These are phyloP conservation scores for Blumeria graminis DNA, from an alignment of 2,329 filamentous ascomycete species.

Conservation along the genomic window DNA sequence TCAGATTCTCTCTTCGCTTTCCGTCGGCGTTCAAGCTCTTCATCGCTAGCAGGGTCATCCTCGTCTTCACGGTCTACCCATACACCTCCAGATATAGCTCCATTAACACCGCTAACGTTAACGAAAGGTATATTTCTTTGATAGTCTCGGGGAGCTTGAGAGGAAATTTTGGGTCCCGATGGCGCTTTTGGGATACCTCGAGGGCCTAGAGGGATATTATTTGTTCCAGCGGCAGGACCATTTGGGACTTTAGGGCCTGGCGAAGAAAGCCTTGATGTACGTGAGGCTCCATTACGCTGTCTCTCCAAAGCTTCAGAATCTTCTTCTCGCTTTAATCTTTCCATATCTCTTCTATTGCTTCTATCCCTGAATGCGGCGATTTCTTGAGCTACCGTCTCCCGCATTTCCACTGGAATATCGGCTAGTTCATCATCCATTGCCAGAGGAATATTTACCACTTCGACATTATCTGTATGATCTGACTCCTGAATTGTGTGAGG, in stretches of 20 bases:
- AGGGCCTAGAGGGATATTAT: slow-evolving; percentile 55
- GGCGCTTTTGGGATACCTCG: slow-evolving; percentile 52
- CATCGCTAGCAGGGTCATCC: slow-evolving; percentile 68
- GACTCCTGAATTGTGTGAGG: slow-evolving; percentile 46
- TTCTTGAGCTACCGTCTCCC: slow-evolving; percentile 79
- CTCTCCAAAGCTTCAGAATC: slow-evolving; percentile 76
- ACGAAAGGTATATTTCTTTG: slow-evolving; percentile 64
- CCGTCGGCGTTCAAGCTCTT: slow-evolving; percentile 54
- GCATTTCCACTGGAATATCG: slow-evolving; percentile 89
- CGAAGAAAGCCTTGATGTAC: slow-evolving; percentile 45
- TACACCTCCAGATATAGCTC: slow-evolving; percentile 20
- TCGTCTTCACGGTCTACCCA: slow-evolving; percentile 51
- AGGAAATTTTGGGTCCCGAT: slow-evolving; percentile 38
- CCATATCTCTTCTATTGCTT: slow-evolving; percentile 68
- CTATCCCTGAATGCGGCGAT: slow-evolving; percentile 86
- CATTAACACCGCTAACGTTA: slow-evolving; percentile 48
- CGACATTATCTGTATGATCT: slow-evolving; percentile 39
- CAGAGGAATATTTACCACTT: slow-evolving; percentile 75
- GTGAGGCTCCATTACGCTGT: slow-evolving; percentile 40
- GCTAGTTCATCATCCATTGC: slow-evolving; percentile 78
- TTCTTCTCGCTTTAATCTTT: slow-evolving; percentile 70
- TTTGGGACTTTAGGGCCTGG: slow-evolving; percentile 30
- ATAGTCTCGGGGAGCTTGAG: slow-evolving; percentile 43
- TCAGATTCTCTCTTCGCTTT: slow-evolving; percentile 49
- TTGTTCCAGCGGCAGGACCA: slow-evolving; percentile 37